These are phyloP conservation scores for Didymella lethalis DNA, from an alignment of 2,329 filamentous ascomycete species.

Conservation along the genomic window DNA sequence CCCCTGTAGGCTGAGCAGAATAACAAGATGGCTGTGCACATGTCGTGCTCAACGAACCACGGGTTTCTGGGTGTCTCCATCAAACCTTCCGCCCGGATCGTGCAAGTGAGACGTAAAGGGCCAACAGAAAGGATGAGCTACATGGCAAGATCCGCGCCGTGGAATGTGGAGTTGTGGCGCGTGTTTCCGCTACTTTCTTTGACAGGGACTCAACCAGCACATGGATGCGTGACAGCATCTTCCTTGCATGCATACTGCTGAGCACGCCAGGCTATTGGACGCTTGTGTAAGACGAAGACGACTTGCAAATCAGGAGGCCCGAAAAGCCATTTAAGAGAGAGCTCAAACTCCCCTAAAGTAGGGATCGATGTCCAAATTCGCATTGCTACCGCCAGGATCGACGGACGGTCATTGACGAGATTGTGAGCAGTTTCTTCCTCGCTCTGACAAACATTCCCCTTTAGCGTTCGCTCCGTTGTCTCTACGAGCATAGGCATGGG, in stretches of 20 bases:
- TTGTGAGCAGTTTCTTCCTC: background rate
- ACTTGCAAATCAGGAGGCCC: background rate
- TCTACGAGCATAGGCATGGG: background rate
- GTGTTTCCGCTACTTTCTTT: conserved; percentile 4
- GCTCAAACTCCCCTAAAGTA: too few relatives aligned
- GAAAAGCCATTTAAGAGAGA: too few relatives aligned
- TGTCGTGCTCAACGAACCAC: background rate
- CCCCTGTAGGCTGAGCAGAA: conserved; percentile 1
- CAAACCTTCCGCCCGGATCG: conserved; percentile 6
- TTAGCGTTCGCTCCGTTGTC: conserved; percentile 10
- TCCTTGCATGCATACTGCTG: conserved; percentile 4
- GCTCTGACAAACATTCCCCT: background rate
- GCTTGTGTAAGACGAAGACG: conserved; percentile 15
- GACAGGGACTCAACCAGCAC: background rate
- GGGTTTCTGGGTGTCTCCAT: conserved; percentile 3
- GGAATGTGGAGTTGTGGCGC: background rate
- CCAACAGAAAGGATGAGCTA: background rate
- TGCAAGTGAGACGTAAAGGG: conserved; percentile 2
- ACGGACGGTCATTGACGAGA: too few relatives aligned
- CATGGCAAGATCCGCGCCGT: conserved; percentile 9
- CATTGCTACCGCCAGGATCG: background rate
- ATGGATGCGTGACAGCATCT: background rate
- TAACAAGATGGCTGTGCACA: background rate
- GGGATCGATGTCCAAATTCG: too few relatives aligned
- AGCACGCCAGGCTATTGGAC: conserved; percentile 3